A percentile compares a stretch with the other conserved stretches of the same genome.
These are phyloP conservation scores for Effrenium voratum DNA, from an alignment of 73 alveolate species.

Conservation along the genomic window DNA sequence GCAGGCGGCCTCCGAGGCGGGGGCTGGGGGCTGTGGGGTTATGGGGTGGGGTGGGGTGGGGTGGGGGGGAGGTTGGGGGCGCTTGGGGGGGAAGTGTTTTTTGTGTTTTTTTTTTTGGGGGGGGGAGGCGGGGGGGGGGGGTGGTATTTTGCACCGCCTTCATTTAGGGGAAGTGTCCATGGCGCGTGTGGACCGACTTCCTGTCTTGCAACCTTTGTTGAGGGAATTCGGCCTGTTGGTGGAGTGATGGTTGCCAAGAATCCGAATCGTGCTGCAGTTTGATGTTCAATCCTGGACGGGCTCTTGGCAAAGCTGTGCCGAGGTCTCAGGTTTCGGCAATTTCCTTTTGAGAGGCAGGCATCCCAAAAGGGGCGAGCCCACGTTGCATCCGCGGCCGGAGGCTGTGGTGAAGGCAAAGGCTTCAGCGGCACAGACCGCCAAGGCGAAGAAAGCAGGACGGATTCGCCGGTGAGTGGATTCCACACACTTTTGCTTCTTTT, in stretches of 20 bases:
- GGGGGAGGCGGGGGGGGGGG: neutral
- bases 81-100: neutral
- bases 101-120: neutral
- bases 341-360: neutral
- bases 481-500: no score
- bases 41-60: neutral
- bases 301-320: no score
- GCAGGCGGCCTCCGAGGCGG: conserved; percentile 20
- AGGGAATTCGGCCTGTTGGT: no score
- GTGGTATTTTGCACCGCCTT: no score
- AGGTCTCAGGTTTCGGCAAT: no score
- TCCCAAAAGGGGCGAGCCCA: neutral
- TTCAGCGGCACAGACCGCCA: conserved; percentile 25
- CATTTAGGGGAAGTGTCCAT: no score
- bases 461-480: neutral
- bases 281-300: no score
- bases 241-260: no score
- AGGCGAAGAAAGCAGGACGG: conserved; percentile 45
- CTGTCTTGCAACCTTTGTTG: no score
- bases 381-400: neutral
- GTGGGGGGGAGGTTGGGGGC: neutral
- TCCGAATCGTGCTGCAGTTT: no score
- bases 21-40: neutral
- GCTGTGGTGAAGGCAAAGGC: conserved; percentile 75
- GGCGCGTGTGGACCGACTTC: no score